Evolutionary conservation across 2,329 filamentous ascomycete species (phyloP), one percentile per base, ranked within the genome.

Genomic region (Exserohilum rostratum): DNA sequence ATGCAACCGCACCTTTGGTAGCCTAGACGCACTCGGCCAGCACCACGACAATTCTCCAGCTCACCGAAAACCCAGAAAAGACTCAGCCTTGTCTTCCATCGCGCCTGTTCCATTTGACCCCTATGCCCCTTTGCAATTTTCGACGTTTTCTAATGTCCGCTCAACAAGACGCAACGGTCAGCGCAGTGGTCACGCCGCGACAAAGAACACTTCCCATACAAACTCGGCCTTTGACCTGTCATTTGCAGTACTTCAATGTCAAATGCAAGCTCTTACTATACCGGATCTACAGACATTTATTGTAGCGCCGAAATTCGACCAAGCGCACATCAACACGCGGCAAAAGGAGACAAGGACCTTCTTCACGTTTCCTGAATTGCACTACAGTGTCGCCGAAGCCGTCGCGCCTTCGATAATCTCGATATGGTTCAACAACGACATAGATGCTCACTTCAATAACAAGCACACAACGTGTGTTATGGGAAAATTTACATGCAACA

Each of bases 401-500:
- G 42, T 53, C 1, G 18, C 15, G 18, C 39, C 45, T 17, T 3
- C 15, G 6, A 53, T 53, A 42, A 17, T 11, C 2, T 46, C 46
- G 1, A 46, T 46, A 18, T 50, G 46, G 49, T 57, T 61, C 47
- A 42, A 56, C 20, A 4, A 18, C 39, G 38, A 55, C 9, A 53
- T 31, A 25, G 22, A 53, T 17, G 43, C 29, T 25, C 42, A n/a
- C 3, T 27, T 37, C 15, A 49, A 40, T 15, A 54, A 49, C 17
- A n/a, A 51, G 50, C 42, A 53, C 31, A 18, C 18, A 2, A 67
- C 58, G 25, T 6, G 50, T 44, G 44, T 67, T 12, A 63, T 56
- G 49, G 65, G 56, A 17, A 53, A 40, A 3, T 67, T 67, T 50
- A 58, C 12, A 31, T 67, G 61, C 51, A 22, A 49, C 11, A 64